Evolutionary conservation across 2,329 filamentous ascomycete species (phyloP).

Genomic region (Akanthomyces uredinophilus): DNA sequence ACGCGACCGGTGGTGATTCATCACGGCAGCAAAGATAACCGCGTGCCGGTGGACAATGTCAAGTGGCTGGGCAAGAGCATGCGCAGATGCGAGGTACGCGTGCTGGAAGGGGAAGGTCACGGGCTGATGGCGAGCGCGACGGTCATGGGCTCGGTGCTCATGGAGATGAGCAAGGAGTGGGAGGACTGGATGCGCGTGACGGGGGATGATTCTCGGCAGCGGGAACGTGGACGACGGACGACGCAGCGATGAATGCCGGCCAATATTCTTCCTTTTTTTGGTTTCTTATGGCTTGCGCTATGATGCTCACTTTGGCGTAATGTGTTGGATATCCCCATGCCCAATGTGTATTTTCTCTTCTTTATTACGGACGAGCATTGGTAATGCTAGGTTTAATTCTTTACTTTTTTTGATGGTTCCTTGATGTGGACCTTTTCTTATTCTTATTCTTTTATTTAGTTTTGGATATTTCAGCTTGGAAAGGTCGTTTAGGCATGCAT

Average conservation of each 20-base stretch:
- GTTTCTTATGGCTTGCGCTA: neutral
- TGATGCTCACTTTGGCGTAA: neutral
- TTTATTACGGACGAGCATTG: neutral
- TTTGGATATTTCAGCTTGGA: no score
- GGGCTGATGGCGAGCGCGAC: constrained; percentile 90
- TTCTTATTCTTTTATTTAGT: no score
- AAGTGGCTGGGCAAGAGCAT: constrained; percentile 92
- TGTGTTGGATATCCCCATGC: neutral
- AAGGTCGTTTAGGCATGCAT: no score
- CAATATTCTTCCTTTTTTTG: neutral
- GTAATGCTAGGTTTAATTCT: neutral
- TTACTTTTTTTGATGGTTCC: no score
- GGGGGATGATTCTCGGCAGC: constrained; percentile 30
- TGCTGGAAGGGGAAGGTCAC: constrained; percentile 88
- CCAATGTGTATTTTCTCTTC: neutral
- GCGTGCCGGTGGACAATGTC: constrained; percentile 92
- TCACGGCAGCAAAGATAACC: constrained; percentile 82
- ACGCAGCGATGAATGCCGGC: neutral
- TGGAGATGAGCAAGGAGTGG: constrained; percentile 93
- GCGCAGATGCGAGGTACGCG: constrained; percentile 84
- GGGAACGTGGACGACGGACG: neutral
- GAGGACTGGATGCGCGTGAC: constrained; percentile 72
- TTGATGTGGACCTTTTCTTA: no score
- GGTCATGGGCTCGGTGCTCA: constrained; percentile 92
- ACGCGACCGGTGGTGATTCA: constrained; percentile 88